Evolutionary conservation across 495 filamentous ascomycete species (phyloP), one percentile per base, ranked within the genome.

Genomic region (Xanthoparmelia taractica): DNA sequence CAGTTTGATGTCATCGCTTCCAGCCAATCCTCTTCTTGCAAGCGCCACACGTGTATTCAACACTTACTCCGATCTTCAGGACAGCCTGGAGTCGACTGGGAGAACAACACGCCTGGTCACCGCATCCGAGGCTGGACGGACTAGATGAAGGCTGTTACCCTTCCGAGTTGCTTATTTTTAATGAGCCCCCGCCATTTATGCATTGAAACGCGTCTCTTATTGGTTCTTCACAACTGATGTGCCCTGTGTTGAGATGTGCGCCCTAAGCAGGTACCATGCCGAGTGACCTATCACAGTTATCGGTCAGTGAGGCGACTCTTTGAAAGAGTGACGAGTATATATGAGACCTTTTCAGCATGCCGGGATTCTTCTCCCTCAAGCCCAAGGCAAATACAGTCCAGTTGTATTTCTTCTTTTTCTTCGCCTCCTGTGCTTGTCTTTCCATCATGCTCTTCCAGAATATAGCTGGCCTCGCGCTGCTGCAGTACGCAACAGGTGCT

Each of bases 271-370:
- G 50, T 40, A 33, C 52, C 17, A 43, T 36, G 36, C 23, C 27
- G 2, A 41, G 37, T 37, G 45, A 57, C 47, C 60, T 41, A 47
- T 56, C 29, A 8, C 15, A 55, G 27, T 29, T 4, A 5, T 23
- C 11, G 6, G 23, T 50, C 38, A 5, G 41, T 56, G 60, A 45
- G 50, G 60, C 47, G 50, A 63, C 37, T 41, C 33, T 17, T 33
- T 8, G 38, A 10, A 63, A 29, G 41, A 31, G 40, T 34, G 27
- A 37, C 50, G 2, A 57, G 4, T 57, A 63, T 63, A 63, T 63
- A 63, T 63, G 60, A 55, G 57, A 52, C 60, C 47, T 41, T 47
- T 27, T 20, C 37, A 23, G 17, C 38, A 63, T 63, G 47, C 11
- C 37, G 0, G 10, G 13, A 13, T 31, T 41, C 8, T 20, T 29